These are phyloP conservation scores for Ulmus americana DNA, from an alignment of 331 rosid genomes.

Conservation along the genomic window DNA sequence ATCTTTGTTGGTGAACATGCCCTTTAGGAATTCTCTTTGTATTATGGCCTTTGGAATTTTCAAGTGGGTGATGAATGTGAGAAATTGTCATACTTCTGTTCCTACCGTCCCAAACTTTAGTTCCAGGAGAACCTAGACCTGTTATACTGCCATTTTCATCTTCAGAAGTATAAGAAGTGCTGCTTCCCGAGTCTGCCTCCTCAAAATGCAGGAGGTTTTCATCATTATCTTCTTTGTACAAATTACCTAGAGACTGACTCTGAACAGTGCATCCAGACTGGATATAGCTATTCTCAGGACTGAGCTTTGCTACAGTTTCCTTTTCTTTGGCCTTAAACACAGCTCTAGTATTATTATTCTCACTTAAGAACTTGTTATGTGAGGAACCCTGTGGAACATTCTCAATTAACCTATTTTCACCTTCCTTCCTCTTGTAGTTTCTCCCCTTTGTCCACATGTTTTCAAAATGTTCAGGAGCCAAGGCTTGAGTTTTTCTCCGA, in stretches of 20 bases:
- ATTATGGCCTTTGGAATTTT: conserved; percentile 45
- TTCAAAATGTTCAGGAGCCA: conserved; percentile 95
- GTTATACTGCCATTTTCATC: conserved; percentile 60
- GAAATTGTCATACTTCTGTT: conserved; percentile 61
- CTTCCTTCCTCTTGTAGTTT: conserved; percentile 57
- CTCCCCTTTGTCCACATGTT: conserved; percentile 91
- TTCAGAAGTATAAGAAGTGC: conserved; percentile 72
- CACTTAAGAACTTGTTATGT: conserved; percentile 34
- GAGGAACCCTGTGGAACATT: conserved; percentile 37
- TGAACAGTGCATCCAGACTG: conserved; percentile 36
- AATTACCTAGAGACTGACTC: conserved; percentile 29
- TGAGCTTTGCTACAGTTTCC: conserved; percentile 32
- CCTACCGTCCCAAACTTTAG: conserved; percentile 93
- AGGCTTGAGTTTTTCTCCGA: conserved; percentile 75
- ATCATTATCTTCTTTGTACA: conserved; percentile 43
- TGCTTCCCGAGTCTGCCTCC: conserved; percentile 52
- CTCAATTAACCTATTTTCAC: conserved; percentile 42
- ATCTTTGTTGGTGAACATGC: conserved; percentile 38
- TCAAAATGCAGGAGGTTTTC: conserved; percentile 32
- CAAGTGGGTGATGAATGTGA: conserved; percentile 94
- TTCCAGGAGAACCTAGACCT: conserved; percentile 91
- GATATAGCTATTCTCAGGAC: conserved; percentile 33
- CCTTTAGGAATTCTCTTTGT: conserved; percentile 54
- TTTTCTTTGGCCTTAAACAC: conserved; percentile 40
- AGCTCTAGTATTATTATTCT: conserved; percentile 33